Conservation (phyloP, 805 yeast genomes). For the Metschnikowia chrysomelidarum region DNA sequence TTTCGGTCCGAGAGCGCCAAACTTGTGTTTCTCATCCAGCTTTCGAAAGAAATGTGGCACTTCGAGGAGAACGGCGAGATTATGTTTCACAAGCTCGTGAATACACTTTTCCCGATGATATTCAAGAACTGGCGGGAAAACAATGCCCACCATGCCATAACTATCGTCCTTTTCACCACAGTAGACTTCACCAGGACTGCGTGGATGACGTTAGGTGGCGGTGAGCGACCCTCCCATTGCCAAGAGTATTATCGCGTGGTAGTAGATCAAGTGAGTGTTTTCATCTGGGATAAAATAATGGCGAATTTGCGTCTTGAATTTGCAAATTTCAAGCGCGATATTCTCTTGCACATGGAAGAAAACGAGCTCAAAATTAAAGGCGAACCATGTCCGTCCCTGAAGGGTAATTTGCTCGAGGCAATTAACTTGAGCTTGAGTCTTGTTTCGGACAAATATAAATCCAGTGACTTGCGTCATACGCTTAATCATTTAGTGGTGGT, state of each 20-base stretch:
- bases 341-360: conserved; percentile 46
- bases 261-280: conserved; percentile 87
- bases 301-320: conserved; percentile 81
- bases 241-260: conserved; percentile 88
- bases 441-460: conserved; percentile 72
- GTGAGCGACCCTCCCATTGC: conserved; percentile 67
- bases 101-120: conserved; percentile 86
- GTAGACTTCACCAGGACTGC: conserved; percentile 57
- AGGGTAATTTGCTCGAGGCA: conserved; percentile 87
- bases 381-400: conserved; percentile 76
- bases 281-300: conserved; percentile 92
- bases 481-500: conserved; percentile 85
- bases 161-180: conserved; percentile 84
- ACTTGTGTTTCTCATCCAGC: conserved; percentile 77
- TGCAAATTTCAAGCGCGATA: conserved; percentile 73
- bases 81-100: conserved; percentile 86
- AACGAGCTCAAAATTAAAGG: conserved; percentile 42
- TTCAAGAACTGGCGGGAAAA: conserved; percentile 84
- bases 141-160: conserved; percentile 86
- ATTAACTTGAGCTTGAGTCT: conserved; percentile 79
- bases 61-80: conserved; percentile 96
- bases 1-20: conserved; percentile 91
- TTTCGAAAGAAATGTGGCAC: conserved; percentile 96
- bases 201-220: conserved; percentile 60
- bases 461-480: conserved; percentile 84